Conservation (phyloP, 257 asterid species). For the Apocynum venetum region DNA sequence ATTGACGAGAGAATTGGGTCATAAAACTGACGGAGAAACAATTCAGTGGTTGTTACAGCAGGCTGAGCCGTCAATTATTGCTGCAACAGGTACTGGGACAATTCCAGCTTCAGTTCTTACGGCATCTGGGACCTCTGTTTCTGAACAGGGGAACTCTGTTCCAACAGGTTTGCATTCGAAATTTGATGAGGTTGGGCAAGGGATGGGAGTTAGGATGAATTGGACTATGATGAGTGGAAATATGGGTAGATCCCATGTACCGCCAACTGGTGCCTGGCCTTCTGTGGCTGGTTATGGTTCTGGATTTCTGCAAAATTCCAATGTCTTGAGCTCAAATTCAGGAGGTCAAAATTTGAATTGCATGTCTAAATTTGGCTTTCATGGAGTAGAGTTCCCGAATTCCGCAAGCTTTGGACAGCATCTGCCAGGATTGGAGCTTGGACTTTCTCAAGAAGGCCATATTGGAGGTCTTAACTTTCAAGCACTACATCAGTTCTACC, state of each 20-base stretch:
- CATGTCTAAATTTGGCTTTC: slow-evolving; percentile 36
- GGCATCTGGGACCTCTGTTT: slow-evolving; percentile 43
- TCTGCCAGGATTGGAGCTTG: slow-evolving; percentile 70
- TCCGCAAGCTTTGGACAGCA: slow-evolving; percentile 25
- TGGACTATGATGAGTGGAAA: slow-evolving; percentile 29
- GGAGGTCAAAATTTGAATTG: slow-evolving; percentile 23
- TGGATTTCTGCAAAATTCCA: slow-evolving; percentile 33
- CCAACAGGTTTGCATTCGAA: slow-evolving; percentile 27
- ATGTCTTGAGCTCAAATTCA: slow-evolving; percentile 20
- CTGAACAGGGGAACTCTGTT: slow-evolving; percentile 43
- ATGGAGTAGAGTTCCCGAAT: slow-evolving; percentile 37
- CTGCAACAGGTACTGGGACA: slow-evolving; percentile 69
- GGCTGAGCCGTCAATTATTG: slow-evolving; percentile 62
- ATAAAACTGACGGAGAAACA: slow-evolving; percentile 69
- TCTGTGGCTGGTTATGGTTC: slow-evolving; percentile 39
- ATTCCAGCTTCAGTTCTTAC: slow-evolving; percentile 65
- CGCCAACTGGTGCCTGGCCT: slow-evolving; percentile 46
- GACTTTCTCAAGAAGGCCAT: slow-evolving; percentile 68
- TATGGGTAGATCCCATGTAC: slow-evolving; percentile 32
- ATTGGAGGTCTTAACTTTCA: slow-evolving; percentile 54
- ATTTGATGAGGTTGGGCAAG: slow-evolving; percentile 27
- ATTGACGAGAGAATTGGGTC: slow-evolving; percentile 59
- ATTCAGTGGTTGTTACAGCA: slow-evolving; percentile 75
- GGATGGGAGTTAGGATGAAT: slow-evolving; percentile 30
- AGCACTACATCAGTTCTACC: slow-evolving; percentile 49